Base-by-base conservation (phyloP, 164 flowering plant genomes). In the Buxus sempervirens region DNA sequence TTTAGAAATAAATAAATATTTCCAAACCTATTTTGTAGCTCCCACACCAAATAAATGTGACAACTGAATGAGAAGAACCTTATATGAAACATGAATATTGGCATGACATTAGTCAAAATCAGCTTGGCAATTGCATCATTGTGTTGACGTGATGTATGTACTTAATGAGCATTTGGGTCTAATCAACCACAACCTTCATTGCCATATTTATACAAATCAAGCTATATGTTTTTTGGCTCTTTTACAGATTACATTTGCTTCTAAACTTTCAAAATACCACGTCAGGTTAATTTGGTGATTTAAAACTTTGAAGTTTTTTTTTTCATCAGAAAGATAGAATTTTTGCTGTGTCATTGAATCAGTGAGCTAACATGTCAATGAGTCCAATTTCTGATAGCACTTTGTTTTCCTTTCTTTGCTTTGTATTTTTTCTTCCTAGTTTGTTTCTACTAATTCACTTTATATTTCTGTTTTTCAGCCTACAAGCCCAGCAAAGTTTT, bases 401-500 rank as follows among this genome's bases (percentile, higher is more conserved):
- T 32, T 32, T 32, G 38, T 32, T 32, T 32, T 32, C 7, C 38
- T 32, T 32, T 32, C 7, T 25, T 24, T 14, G n/a, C 15, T 22
- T 59, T 19, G 62, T 59, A 22, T 15, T 20, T 59, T 14, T 59
- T 15, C 24, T 45, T 10, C 15, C 9, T 16, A 18, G 56, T 58
- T 42, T 48, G 13, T 12, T 13, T 22, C 51, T 54, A 48, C 38
- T 64, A 55, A 58, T 19, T 28, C 70, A 36, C 27, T 58, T 27
- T 16, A 8, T 13, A 38, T 25, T 64, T 70, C 22, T 54, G 12
- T 18, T 41, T 72, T 81, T 41, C 88, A 85, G 92, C 85, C 91
- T 38, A 62, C 90, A 9, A 82, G 83, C 55, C 97, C 89, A 57
- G 97, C 97, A 64, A 95, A 90, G 83, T 95, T 76, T 65, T 92